Evolutionary conservation across 768 basidiomycete genomes (phyloP), one percentile per base, ranked within the genome.

Genomic region (Holtermanniella nyarrowii): DNA sequence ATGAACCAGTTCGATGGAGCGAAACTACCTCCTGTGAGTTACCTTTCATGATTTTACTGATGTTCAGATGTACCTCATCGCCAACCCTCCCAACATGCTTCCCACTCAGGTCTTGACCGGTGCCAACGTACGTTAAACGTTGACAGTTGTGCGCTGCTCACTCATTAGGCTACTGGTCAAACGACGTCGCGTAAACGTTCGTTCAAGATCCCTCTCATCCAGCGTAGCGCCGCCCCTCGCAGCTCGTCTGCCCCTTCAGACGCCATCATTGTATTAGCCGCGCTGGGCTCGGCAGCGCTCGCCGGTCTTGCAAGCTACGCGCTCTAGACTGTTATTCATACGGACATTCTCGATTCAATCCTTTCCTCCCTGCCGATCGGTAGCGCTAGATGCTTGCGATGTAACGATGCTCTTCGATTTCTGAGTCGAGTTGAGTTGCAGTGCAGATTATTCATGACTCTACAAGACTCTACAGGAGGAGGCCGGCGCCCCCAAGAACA

Each of bases 71-170:
- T 71, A 69, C 57, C 58, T 71, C 46, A 58, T 59, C 14, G 66
- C 85, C n/a, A 48, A 76, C 13, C 79, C 82, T 10, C 88, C 90
- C 22, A 84, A 82, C 72, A 93, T 95, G 89, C 74, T 88, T 25
- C 90, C 90, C 1, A 85, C 84, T 3, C 76, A 76, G 59, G 42
- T 65, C 43, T 73, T 93, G 52, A 77, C 84, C n/a, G 72, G 70
- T 42, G 62, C 61, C 18, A 72, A 70, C 58, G 69, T 69, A 49
- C 56, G 69, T 65, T 23, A 7, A 7, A 16, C 16, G 31, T 37
- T 16, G 31, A 37, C 31, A 7, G 16, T 16, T 16, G 7, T 16
- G 31, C 31, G 31, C 31, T 16, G 16, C 31, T 37, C 7, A 37
- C 31, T 16, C 31, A 37, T 37, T 16, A 37, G 31, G 31, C 31